phyloP scores from a whole-genome alignment of 23 red algal species.

The Gracilaria gracilis region DNA sequence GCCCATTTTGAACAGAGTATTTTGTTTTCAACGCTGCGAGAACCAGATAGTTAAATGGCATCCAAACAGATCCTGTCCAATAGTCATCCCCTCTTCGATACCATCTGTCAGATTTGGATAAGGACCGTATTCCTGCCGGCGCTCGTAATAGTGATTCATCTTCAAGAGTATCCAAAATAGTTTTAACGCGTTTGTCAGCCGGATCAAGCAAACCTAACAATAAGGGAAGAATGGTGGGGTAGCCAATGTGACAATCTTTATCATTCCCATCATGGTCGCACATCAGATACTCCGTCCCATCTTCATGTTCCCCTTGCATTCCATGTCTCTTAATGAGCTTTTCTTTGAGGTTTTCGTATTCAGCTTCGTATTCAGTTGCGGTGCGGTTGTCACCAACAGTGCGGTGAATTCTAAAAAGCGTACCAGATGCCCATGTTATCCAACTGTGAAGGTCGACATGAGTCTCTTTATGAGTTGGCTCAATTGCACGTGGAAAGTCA shows the following conservation, averaged over 20 bases:
- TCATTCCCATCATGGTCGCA: conserved; percentile 83
- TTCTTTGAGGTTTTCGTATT: conserved; percentile 23
- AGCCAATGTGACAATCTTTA: conserved; percentile 85
- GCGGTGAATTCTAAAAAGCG: conserved; percentile 45
- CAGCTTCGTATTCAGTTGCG: conserved; percentile 29
- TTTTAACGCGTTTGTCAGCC: conserved; percentile 62
- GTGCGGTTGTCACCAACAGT: conserved; percentile 17
- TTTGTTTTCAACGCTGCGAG: conserved; percentile 81
- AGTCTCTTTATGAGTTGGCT: conserved; percentile 51
- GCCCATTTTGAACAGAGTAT: conserved; percentile 79
- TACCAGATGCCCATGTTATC: conserved; percentile 80
- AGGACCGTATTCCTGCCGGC: conserved; percentile 80
- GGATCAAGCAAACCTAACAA: conserved; percentile 75
- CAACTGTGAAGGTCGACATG: conserved; percentile 94
- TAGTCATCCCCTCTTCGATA: conserved; percentile 88
- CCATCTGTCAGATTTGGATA: conserved; percentile 65
- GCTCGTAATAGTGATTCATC: conserved; percentile 50
- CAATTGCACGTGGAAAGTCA: conserved; percentile 87
- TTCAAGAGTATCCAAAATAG: conserved; percentile 70
- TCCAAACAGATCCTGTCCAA: conserved; percentile 99
- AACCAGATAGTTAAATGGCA: conserved; percentile 91
- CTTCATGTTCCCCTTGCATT: background rate
- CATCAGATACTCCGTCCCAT: conserved; percentile 49
- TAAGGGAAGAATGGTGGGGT: conserved; percentile 87
- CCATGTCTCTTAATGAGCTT: conserved; percentile 55